phyloP scores from a whole-genome alignment of 441 rosid species.

The Erysimum pusillum region DNA sequence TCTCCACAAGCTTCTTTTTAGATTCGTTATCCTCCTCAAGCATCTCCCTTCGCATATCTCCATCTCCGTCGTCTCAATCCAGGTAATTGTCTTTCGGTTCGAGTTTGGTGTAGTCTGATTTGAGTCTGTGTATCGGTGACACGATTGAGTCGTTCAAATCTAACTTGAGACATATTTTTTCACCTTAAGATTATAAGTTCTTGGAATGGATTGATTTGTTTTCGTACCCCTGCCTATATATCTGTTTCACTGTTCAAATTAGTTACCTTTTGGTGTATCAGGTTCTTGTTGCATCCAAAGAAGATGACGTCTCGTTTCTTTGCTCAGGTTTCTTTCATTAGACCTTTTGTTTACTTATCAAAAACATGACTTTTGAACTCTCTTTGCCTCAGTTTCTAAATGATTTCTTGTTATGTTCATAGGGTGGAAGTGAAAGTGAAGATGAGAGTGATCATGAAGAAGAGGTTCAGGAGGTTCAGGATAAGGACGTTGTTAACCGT shows the following conservation, averaged over 20 bases:
- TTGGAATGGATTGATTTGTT: not conserved
- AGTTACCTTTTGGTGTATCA: not conserved
- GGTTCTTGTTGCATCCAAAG: constrained; percentile 1
- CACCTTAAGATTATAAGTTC: not conserved
- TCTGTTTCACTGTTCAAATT: not conserved
- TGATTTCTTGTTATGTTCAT: constrained; percentile 17
- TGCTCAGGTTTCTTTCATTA: not conserved
- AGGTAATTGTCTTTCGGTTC: not conserved
- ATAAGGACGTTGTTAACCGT: constrained; percentile 42
- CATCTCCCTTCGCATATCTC: not conserved
- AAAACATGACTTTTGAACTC: constrained; percentile 3
- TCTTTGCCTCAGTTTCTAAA: not conserved
- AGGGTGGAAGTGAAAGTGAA: constrained; percentile 71
- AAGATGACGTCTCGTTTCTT: constrained; percentile 18
- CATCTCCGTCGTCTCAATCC: not conserved
- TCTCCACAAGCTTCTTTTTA: not conserved
- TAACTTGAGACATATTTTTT: not conserved
- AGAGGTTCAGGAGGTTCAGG: constrained; percentile 52
- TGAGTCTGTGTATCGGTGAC: not conserved
- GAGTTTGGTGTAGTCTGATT: not conserved
- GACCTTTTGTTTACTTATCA: not conserved
- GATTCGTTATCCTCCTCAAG: not conserved
- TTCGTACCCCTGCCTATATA: not conserved
- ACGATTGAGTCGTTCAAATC: not conserved
- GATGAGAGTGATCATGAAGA: constrained; percentile 62